phyloP scores from a whole-genome alignment of 1,139 yeast genomes.

The Sugiyamaella neomexicana region DNA sequence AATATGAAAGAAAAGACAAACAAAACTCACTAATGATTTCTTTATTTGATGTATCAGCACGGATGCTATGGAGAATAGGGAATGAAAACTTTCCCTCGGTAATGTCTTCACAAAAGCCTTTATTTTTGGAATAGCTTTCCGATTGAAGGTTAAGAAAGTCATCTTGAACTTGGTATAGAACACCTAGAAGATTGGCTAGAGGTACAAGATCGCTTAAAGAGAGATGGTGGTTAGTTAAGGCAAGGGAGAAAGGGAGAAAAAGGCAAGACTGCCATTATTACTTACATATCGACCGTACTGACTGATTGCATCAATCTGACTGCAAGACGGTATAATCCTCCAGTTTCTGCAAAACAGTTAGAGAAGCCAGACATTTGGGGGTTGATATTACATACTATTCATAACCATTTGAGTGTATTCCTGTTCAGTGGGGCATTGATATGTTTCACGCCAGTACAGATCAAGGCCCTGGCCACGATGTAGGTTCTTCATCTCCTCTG shows the following conservation, averaged over 20 bases:
- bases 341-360: conserved; percentile 53
- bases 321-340: conserved; percentile 79
- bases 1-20: neutral
- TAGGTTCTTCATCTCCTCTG: conserved; percentile 72
- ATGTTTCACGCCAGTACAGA: conserved; percentile 78
- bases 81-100: conserved; percentile 87
- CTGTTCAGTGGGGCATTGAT: conserved; percentile 61
- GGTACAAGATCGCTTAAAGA: conserved; percentile 45
- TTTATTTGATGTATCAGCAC: conserved; percentile 40
- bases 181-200: conserved; percentile 75
- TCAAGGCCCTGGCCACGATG: conserved; percentile 92
- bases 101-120: conserved; percentile 85
- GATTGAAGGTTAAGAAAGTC: conserved; percentile 69
- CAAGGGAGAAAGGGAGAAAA: conserved; percentile 13
- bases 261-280: neutral
- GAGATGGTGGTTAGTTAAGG: neutral
- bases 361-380: neutral
- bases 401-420: conserved; percentile 79
- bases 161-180: conserved; percentile 79
- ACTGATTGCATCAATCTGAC: conserved; percentile 58
- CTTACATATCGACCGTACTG: conserved; percentile 28
- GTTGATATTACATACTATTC: conserved; percentile 47
- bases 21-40: conserved; percentile 39
- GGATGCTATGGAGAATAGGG: conserved; percentile 71
- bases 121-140: conserved; percentile 54